Evolutionary conservation across 495 filamentous ascomycete species (phyloP), one percentile per base, ranked within the genome.

Genomic region (Annulohypoxylon bovei): DNA sequence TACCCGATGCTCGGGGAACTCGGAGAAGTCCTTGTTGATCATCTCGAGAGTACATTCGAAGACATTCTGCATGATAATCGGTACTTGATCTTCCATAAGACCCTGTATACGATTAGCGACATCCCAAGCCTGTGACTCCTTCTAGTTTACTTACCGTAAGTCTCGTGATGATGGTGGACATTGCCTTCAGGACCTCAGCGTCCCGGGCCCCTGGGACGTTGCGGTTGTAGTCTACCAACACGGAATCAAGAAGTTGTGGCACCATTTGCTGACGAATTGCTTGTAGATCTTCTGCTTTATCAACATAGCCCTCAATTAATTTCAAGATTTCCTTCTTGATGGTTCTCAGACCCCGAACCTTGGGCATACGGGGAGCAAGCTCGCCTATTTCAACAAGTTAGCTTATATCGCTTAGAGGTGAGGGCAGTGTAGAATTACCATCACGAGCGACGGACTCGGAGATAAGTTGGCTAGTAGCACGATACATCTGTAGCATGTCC

Each of bases 1-100:
- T 3, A 99, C 95, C 40, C 95, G 90, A 74, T 98, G 95, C 76
- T 99, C 95, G 0, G 95, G 95, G 79, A 96, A 99, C 77, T 99
- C 95, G 49, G 97, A 96, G 82, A 98, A 99, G 76, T 99, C 95
- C 80, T 98, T 99, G 87, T 98, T 99, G 83, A 99, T 98, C 95
- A 99, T 99, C 69, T 97, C 92, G 40, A 99, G 83, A 6, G 95
- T 99, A 82, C 95, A 98, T 79, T 97, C 95, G 77, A 99, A 99
- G 18, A 99, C 93, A 74, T 94, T 95, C 76, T 98, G 94, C 93
- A 99, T 97, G 77, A 98, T 98, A 44, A 89, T 89, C 0, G 94
- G 93, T 1, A 99, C 93, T 79, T 98, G 96, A 76, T 98, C 95
- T 77, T 98, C 94, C 96, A 98, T 98, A 73, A 97, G 84, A 67